Evolutionary conservation across 306 rosid genomes (phyloP).

Genomic region (Corylus heterophylla): DNA sequence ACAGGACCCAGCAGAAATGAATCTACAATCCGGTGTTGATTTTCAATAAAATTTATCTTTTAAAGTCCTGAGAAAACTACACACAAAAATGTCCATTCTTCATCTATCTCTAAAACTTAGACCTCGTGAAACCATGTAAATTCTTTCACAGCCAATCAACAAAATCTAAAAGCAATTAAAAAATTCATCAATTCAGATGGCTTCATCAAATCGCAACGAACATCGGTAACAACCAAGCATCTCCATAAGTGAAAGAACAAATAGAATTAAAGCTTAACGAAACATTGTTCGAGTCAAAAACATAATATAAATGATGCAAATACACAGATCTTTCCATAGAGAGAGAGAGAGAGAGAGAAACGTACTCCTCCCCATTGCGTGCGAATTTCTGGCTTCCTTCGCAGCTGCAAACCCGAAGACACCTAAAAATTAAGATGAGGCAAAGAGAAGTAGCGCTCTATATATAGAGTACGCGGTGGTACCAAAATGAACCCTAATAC

Average conservation of each 20-base stretch:
- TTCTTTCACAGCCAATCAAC: background rate
- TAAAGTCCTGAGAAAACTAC: no score
- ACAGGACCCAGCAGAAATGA: no score
- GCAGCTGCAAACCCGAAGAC: background rate
- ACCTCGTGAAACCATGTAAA: background rate
- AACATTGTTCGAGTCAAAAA: no score
- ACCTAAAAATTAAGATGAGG: background rate
- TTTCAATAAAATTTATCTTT: no score
- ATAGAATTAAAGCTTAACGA: background rate
- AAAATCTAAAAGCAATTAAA: background rate
- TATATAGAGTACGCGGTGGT: background rate
- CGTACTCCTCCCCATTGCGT: constrained; percentile 44
- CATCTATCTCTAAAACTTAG: background rate
- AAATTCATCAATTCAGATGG: background rate
- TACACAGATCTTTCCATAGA: background rate
- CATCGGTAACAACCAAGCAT: background rate
- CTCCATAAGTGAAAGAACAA: background rate
- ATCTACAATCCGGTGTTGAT: no score
- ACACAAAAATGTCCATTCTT: background rate
- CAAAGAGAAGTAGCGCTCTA: background rate
- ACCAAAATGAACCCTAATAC: background rate
- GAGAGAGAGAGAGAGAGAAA: background rate
- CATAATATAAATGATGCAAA: no score
- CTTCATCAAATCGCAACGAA: background rate
- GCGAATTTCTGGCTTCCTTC: no score